Evolutionary conservation across 2,329 filamentous ascomycete species (phyloP).

Genomic region (Pyricularia sp.): DNA sequence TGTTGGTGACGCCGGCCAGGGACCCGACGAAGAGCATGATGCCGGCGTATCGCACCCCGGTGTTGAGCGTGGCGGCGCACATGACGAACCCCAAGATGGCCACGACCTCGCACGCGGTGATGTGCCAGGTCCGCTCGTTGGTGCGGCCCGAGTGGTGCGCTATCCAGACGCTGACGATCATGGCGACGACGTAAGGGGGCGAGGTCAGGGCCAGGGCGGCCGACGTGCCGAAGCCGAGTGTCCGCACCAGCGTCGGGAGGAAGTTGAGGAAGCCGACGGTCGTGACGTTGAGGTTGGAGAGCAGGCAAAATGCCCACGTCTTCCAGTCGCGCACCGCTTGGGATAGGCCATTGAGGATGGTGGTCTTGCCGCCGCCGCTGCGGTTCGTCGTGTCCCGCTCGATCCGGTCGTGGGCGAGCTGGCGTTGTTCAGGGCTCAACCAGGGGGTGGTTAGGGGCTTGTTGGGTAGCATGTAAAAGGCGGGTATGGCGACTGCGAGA

Average conservation of each 20-base stretch:
- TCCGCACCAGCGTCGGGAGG: conserved; percentile 50
- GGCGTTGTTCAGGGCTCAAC: conserved; percentile 33
- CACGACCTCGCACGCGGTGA: conserved; percentile 48
- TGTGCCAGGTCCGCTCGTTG: conserved; percentile 49
- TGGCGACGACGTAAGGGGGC: conserved; percentile 61
- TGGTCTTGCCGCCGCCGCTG: background rate
- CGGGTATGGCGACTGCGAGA: conserved; percentile 44
- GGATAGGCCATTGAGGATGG: background rate
- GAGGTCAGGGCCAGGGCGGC: conserved; percentile 41
- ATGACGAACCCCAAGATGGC: conserved; percentile 35
- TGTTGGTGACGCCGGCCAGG: conserved; percentile 56
- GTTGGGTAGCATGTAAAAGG: conserved; percentile 35
- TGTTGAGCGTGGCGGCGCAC: conserved; percentile 6
- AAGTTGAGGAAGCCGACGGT: conserved; percentile 56
- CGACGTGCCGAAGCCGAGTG: background rate
- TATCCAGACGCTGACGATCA: conserved; percentile 49
- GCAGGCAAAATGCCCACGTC: conserved; percentile 4
- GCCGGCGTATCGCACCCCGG: conserved; percentile 33
- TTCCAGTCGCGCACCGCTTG: background rate
- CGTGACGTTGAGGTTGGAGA: conserved; percentile 20
- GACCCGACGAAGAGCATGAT: conserved; percentile 35
- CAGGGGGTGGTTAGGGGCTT: conserved; percentile 42
- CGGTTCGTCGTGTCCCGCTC: background rate
- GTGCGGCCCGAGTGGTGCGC: conserved; percentile 57
- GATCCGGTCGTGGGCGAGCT: conserved; percentile 24